Base-by-base conservation (phyloP, 2,329 filamentous ascomycete species). In the Hysterium pulicare region DNA sequence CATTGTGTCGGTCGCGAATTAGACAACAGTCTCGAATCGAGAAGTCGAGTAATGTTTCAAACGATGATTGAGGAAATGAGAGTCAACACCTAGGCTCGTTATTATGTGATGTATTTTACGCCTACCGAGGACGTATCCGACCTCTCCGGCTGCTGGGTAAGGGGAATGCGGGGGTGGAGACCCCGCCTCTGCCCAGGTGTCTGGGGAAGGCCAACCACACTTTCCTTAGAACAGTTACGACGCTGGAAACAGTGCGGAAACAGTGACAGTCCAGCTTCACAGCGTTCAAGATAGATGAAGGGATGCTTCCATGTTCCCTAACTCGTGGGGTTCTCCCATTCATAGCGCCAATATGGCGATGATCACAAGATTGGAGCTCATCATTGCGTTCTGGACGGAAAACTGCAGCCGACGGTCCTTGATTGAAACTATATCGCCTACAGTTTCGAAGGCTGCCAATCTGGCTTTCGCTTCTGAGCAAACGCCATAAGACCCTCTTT, bases 401-500 rank as follows among this genome's bases (percentile, higher is more conserved):
- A 13, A 8, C 7, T 28, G 24, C 24, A 28, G 24, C 24, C 24
- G 24, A 28, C 24, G 8, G 13, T 28, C 24, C 8, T 28, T 13
- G 24, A 28, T 28, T 28, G 8, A n/a, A 28, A 28, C 24, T 28
- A 28, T 17, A 30, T 15, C 20, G 15, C 46, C 39, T 60, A 75
- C 44, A 79, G 46, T 55, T 76, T 76, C 1, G 70, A 72, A 21
- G 71, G 67, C 36, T 69, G 69, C 74, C 74, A 78, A 20, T 68
- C 53, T 15, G 75, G 74, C 49, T 68, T 62, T 51, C 71, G 62
- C 63, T 77, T 77, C 55, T 72, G 66, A 26, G 69, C 68, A 66
- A 79, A 81, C 4, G 77, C 76, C 45, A 58, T 64, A 40, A 78
- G 49, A 1, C 75, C 75, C 47, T 76, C 73, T 13, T 66, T 57